phyloP scores from a whole-genome alignment of 495 filamentous ascomycete species.

The Trichocladium antarcticum region DNA sequence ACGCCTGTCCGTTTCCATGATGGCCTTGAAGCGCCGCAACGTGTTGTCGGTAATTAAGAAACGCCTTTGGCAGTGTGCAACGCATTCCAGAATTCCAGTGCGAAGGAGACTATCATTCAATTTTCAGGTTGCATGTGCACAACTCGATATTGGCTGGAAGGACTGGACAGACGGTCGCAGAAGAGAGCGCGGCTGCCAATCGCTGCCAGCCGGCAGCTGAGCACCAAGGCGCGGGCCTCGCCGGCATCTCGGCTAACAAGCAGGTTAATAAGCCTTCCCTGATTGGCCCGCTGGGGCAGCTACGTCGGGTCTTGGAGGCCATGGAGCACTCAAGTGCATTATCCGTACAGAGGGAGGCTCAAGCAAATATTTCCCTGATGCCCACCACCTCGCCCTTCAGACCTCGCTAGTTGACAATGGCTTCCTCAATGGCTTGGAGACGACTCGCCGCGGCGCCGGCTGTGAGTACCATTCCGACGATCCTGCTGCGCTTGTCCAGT shows the following conservation, averaged over 20 bases:
- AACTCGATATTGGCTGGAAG: too few relatives aligned
- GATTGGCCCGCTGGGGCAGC: constrained; percentile 18
- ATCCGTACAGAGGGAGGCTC: constrained; percentile 19
- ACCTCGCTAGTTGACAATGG: constrained; percentile 33
- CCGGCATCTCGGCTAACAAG: constrained; percentile 29
- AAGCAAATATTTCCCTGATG: constrained; percentile 24
- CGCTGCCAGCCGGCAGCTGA: neutral
- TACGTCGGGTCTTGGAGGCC: constrained; percentile 16
- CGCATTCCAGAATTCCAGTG: too few relatives aligned
- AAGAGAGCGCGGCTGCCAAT: neutral
- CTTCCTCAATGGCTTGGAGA: constrained; percentile 43
- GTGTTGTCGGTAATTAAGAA: too few relatives aligned
- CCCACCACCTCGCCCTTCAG: constrained; percentile 18
- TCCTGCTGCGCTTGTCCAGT: too few relatives aligned
- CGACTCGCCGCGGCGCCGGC: constrained; percentile 35
- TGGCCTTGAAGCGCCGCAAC: too few relatives aligned
- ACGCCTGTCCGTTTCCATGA: too few relatives aligned
- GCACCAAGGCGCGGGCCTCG: constrained; percentile 11
- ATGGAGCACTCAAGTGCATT: constrained; percentile 9
- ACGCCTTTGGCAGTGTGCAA: too few relatives aligned
- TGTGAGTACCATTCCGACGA: constrained; percentile 29
- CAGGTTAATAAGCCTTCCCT: constrained; percentile 20
- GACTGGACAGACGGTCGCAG: too few relatives aligned
- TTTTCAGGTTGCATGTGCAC: too few relatives aligned
- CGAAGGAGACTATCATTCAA: too few relatives aligned